phyloP scores from a whole-genome alignment of 306 rosid genomes.

The Trifolium subterraneum region DNA sequence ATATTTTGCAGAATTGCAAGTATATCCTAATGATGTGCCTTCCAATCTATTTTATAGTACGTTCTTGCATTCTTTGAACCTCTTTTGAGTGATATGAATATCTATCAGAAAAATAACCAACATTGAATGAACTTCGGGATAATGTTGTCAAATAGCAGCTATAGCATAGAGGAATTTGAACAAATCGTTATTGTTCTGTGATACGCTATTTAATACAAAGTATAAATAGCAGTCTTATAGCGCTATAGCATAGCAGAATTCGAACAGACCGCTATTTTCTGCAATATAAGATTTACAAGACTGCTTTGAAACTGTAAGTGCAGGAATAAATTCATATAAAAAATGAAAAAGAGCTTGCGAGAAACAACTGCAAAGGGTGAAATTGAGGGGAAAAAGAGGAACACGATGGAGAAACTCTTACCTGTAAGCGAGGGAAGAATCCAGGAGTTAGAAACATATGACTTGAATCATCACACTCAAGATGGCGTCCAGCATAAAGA shows the following conservation, averaged over 20 bases:
- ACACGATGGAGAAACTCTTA: constrained; percentile 36
- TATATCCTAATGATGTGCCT: too few species aligned
- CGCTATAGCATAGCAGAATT: background rate
- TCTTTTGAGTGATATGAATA: background rate
- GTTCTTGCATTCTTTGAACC: too few species aligned
- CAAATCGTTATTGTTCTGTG: too few species aligned
- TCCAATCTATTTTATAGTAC: too few species aligned
- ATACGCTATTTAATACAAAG: too few species aligned
- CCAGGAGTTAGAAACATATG: constrained; percentile 91
- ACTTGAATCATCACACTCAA: constrained; percentile 94
- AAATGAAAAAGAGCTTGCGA: background rate
- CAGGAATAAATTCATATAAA: background rate
- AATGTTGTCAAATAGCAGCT: background rate
- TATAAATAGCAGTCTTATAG: too few species aligned
- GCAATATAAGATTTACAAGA: background rate
- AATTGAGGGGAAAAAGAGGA: constrained; percentile 25
- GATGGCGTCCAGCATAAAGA: constrained; percentile 80
- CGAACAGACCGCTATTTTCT: background rate
- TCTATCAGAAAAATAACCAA: background rate
- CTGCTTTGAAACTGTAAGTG: background rate
- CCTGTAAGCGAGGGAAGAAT: constrained; percentile 96
- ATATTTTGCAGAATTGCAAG: background rate
- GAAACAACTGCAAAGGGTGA: constrained; percentile 4
- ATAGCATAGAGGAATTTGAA: too few species aligned
- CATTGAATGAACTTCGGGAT: background rate